Evolutionary conservation across 352 stramenopile species (phyloP), one percentile per base, ranked within the genome.

Genomic region (Peronospora destructor): DNA sequence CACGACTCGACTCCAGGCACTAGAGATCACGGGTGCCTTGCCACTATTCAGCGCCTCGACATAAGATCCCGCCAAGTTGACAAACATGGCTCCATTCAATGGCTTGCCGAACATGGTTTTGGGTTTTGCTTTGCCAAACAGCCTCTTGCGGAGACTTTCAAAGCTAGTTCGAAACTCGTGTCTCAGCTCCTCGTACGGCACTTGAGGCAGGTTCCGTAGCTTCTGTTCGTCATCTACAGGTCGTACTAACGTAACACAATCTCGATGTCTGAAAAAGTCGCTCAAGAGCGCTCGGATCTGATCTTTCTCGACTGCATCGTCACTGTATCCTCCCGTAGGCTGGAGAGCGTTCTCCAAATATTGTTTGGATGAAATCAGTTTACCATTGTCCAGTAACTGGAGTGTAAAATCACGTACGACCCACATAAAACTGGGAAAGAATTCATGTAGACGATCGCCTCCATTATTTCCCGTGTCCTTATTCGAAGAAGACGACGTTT

Each of bases 401-500:
- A 96, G 64, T 33, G 84, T 90, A 43, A 96, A 96, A 57, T 96
- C 87, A 9, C 87, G 71, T 19, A 96, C 81, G 46, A 96, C 79
- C 87, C 87, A 96, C 56, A 91, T 66, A 46, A 96, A 95, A 12
- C 56, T 74, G 12, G 87, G 87, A 52, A 94, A 94, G 52, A 93
- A 92, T 55, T 94, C 68, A 46, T 87, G 68, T 33, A 94, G 66
- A 6, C 49, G 38, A 13, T 72, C 59, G 2, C 30, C 4, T 26
- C 23, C 53, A 28, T 68, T 74, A n/a, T 38, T 44, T 14, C 45
- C 47, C 9, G 58, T 51, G 13, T 68, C 67, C 13, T 69, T 71
- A 21, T 33, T 44, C 17, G 59, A 36, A 16, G 66, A 56, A 2
- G 42, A 49, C 1, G 53, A 84, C 42, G 74, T 90, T 57, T 94